phyloP scores from a whole-genome alignment of 2,329 filamentous ascomycete species.

The Calonectria leucothoes region DNA sequence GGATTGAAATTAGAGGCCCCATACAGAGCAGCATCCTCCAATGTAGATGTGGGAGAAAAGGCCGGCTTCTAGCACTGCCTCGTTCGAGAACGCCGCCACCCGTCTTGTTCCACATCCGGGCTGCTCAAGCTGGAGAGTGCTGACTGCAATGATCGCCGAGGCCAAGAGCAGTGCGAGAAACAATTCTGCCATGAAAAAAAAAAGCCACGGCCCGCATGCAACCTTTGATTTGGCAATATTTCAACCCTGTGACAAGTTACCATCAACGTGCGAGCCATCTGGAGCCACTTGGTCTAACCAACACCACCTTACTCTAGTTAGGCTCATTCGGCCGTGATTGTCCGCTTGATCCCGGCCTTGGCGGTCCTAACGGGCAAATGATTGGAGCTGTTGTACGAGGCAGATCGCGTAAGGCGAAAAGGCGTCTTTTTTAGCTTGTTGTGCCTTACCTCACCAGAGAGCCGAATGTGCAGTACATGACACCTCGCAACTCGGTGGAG shows the following conservation, averaged over 20 bases:
- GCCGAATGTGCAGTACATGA: background rate
- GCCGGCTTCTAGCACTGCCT: constrained; percentile 20
- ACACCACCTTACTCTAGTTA: background rate
- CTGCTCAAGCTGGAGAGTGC: constrained; percentile 14
- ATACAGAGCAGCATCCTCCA: constrained; percentile 2
- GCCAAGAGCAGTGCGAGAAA: background rate
- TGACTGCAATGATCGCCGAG: background rate
- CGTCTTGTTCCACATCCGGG: constrained; percentile 4
- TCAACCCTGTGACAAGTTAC: background rate
- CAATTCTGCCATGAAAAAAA: constrained; percentile 1
- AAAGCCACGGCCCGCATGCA: constrained; percentile 2
- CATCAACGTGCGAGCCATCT: background rate
- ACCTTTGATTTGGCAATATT: background rate
- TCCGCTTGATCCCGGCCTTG: background rate
- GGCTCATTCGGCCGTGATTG: background rate
- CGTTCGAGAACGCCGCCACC: constrained; percentile 18
- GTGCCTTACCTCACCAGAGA: background rate
- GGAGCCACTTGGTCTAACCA: background rate
- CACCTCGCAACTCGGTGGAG: background rate
- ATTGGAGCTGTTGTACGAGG: background rate
- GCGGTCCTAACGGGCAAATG: background rate
- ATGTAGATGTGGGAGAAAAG: background rate
- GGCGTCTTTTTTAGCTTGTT: background rate
- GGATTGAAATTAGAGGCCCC: constrained; percentile 14
- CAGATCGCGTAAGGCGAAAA: constrained; percentile 1